Conservation (phyloP, 495 filamentous ascomycete species). For the Lasiosphaeriaceae sp. region DNA sequence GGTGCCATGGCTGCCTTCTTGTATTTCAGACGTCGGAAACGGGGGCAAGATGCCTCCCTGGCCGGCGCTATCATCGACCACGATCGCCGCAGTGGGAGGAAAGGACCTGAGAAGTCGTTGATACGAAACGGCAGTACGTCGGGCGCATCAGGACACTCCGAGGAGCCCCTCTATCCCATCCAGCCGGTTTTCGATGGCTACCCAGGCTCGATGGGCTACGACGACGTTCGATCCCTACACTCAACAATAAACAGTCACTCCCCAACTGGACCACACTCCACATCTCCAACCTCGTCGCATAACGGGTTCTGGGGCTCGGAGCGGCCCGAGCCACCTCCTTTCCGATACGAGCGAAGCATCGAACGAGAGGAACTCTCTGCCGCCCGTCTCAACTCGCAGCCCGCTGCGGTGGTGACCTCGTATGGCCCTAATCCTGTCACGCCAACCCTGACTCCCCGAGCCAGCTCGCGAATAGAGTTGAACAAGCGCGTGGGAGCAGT, state of each 20-base stretch:
- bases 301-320: conserved; percentile 10
- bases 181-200: conserved; percentile 31
- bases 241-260: conserved; percentile 22
- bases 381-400: conserved; percentile 26
- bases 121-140: conserved; percentile 15
- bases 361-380: conserved; percentile 30
- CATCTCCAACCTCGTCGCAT: conserved; percentile 18
- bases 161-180: conserved; percentile 25
- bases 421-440: conserved; percentile 35
- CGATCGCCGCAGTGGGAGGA: conserved; percentile 18
- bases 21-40: conserved; percentile 25
- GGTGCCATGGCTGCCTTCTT: conserved; percentile 28
- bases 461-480: conserved; percentile 15
- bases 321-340: not conserved
- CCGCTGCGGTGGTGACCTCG: conserved; percentile 19
- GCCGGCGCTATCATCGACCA: conserved; percentile 19
- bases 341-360: conserved; percentile 13
- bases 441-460: conserved; percentile 25
- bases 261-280: conserved; percentile 17
- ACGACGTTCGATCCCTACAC: conserved; percentile 25
- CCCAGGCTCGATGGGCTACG: conserved; percentile 33
- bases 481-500: conserved; percentile 11
- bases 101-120: conserved; percentile 14
- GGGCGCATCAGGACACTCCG: conserved; percentile 19
- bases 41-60: conserved; percentile 11